Conservation (phyloP, 192 early-diverging fungal species). For the Backusella parvicylindrica region DNA sequence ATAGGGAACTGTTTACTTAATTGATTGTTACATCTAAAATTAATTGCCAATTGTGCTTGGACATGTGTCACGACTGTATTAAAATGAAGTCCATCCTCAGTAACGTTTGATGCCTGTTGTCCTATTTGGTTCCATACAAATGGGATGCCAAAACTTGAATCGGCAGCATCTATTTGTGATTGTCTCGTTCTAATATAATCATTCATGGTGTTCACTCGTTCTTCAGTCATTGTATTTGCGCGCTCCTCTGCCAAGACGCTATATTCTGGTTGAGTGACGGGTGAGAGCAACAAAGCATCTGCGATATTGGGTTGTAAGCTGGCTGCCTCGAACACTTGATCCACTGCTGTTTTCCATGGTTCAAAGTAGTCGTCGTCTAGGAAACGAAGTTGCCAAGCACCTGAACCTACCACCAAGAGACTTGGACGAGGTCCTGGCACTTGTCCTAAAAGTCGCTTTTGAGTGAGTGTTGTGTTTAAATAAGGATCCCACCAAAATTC, state of each 20-base stretch:
- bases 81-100: conserved; percentile 74
- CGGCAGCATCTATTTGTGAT: not conserved
- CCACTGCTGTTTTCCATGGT: conserved; percentile 42
- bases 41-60: conserved; percentile 57
- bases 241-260: conserved; percentile 44
- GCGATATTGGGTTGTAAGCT: conserved; percentile 31
- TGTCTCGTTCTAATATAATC: conserved; percentile 40
- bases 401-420: conserved; percentile 50
- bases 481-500: conserved; percentile 79
- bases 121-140: conserved; percentile 44
- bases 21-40: conserved; percentile 57
- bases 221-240: conserved; percentile 35
- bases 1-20: conserved; percentile 43
- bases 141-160: conserved; percentile 40
- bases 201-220: conserved; percentile 53
- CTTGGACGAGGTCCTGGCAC: conserved; percentile 12
- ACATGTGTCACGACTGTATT: conserved; percentile 37
- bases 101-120: conserved; percentile 26
- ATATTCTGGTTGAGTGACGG: conserved; percentile 41
- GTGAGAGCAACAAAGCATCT: conserved; percentile 28
- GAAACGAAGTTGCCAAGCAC: conserved; percentile 67
- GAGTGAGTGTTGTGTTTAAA: conserved; percentile 45
- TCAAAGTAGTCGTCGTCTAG: conserved; percentile 38
- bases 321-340: conserved; percentile 31
- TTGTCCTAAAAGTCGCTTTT: conserved; percentile 13